Evolutionary conservation across 140 eudicot species (phyloP), one percentile per base, ranked within the genome.

Genomic region (Ambrosia hybrid): DNA sequence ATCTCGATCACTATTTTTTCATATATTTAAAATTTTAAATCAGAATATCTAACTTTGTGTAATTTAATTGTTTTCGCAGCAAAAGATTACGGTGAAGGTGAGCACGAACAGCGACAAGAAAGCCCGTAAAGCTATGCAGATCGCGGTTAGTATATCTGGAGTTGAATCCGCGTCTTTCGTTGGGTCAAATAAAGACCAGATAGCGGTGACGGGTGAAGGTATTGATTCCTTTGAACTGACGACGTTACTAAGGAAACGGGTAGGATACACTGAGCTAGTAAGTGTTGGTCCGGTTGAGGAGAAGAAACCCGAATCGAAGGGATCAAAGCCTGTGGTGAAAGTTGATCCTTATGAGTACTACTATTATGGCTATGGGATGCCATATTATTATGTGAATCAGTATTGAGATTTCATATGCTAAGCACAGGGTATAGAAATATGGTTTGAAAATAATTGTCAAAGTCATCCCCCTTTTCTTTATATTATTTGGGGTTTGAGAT

Each of bases 121-220:
- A 45, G 1, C 16, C 51, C 62, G 77, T 1, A 73, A 73, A 16
- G 77, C 77, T 60, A 3, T 73, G 51, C n/a, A 43, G 38, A 73
- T 61, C 70, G 77, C 70, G 16, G 77, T 73, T 9, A 49, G 77
- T 48, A 3, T 73, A 6, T 49, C 16, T 60, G 78, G 83, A 9
- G 79, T 79, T 3, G 83, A 73, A 26, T 79, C 83, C 4, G 79
- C 76, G 0, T 51, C 79, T 4, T 57, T 79, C 0, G 71, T 45
- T 6, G 83, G 76, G 4, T 61, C 78, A 45, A 63, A 71, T 51
- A 77, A 77, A 58, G 70, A 65, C 70, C 83, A 78, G 46, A 72
- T 78, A 21, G 78, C 77, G 5, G 83, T 78, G 41, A 72, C 73
- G 0, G 83, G 83, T 13, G 83, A 72, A 65, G 73, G 74, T 8